These are phyloP conservation scores for Saccharomycopsis sp. DNA, from an alignment of 805 yeast species.

Conservation along the genomic window DNA sequence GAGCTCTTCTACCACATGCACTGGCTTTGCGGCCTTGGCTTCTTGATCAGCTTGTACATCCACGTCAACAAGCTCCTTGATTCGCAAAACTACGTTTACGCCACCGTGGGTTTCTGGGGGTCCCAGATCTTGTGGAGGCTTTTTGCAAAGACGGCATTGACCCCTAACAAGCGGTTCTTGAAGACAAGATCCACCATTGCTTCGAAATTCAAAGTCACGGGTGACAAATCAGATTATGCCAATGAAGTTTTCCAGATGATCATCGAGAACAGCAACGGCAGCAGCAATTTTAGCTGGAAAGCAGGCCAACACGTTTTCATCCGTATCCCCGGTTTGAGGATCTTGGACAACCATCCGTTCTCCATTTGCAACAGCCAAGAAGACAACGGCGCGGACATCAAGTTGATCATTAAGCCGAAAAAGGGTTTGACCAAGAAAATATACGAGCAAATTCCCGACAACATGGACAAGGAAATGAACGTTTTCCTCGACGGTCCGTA, in stretches of 20 bases:
- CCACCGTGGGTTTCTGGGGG: constrained; percentile 43
- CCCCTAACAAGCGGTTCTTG: constrained; percentile 30
- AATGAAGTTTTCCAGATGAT: constrained; percentile 30
- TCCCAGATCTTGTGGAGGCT: constrained; percentile 40
- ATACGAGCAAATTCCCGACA: constrained; percentile 26
- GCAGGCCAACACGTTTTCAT: constrained; percentile 51
- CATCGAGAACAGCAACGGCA: constrained; percentile 24
- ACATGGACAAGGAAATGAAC: constrained; percentile 23
- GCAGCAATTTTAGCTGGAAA: constrained; percentile 35
- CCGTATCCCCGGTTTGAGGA: constrained; percentile 35
- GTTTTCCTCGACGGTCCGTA: constrained; percentile 49
- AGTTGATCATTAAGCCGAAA: constrained; percentile 37
- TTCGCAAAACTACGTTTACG: constrained; percentile 38
- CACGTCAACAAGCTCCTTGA: constrained; percentile 33
- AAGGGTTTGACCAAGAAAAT: constrained; percentile 38
- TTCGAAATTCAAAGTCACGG: constrained; percentile 1
- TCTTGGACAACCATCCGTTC: constrained; percentile 49
- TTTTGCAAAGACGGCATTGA: constrained; percentile 36
- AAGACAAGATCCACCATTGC: constrained; percentile 17
- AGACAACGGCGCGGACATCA: constrained; percentile 28
- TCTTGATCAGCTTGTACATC: constrained; percentile 37
- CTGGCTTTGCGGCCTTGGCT: constrained; percentile 45
- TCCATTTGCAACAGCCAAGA: constrained; percentile 34
- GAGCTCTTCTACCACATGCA: constrained; percentile 44
- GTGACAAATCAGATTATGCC: neutral